Conservation (phyloP, 495 filamentous ascomycete genomes). For the Xylaria castorea region DNA sequence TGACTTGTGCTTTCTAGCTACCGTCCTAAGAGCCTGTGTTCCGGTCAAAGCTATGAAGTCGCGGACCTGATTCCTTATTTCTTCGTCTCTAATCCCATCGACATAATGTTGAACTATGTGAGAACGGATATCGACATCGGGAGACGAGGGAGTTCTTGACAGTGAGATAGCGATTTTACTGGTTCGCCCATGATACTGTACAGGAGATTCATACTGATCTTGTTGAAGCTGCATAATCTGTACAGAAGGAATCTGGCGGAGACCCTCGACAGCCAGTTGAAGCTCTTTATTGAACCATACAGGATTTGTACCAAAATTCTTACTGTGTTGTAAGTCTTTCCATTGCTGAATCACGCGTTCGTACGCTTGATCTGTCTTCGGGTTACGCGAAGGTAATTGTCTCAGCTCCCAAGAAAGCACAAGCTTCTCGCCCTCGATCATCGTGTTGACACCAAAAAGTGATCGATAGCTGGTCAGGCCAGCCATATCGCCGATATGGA, state of each 20-base stretch:
- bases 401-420: slow-evolving; percentile 53
- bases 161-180: slow-evolving; percentile 46
- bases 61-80: slow-evolving; percentile 45
- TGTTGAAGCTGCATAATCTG: slow-evolving; percentile 57
- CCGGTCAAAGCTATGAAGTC: slow-evolving; percentile 39
- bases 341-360: slow-evolving; percentile 46
- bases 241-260: slow-evolving; percentile 55
- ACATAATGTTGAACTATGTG: slow-evolving; percentile 50
- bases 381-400: slow-evolving; percentile 41
- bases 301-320: slow-evolving; percentile 45
- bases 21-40: slow-evolving; percentile 35
- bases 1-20: slow-evolving; percentile 52
- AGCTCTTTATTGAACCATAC: slow-evolving; percentile 55
- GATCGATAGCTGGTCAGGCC: slow-evolving; percentile 44
- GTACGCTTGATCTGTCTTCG: slow-evolving; percentile 44
- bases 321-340: slow-evolving; percentile 46
- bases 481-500: slow-evolving; percentile 38
- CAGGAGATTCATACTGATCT: slow-evolving; percentile 51
- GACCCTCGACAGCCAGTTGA: slow-evolving; percentile 45
- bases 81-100: slow-evolving; percentile 48
- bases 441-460: slow-evolving; percentile 53
- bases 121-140: slow-evolving; percentile 30
- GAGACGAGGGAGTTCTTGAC: slow-evolving; percentile 27
- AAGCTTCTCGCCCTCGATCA: slow-evolving; percentile 58
- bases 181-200: slow-evolving; percentile 52